Base-by-base conservation (phyloP, 139 green algal genomes). In the Nannochloris sp. region DNA sequence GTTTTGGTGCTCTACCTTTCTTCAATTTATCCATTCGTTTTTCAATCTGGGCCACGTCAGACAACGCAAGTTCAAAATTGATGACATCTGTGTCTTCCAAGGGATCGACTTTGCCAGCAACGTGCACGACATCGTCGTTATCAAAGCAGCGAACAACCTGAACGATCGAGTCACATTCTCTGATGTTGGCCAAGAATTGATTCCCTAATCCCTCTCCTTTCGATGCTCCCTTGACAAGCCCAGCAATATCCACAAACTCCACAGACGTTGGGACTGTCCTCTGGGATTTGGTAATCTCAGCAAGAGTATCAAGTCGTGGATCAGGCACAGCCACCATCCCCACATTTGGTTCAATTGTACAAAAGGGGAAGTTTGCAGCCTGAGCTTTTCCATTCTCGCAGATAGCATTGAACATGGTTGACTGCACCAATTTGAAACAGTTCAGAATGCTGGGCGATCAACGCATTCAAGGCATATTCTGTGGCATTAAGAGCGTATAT, bases 161-260 rank as follows among this genome's bases (percentile, higher is more conserved):
- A 31, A 94, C 88, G 45, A 99, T 86, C 37, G 81, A 83, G 69
- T 97, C 89, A 26, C 88, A 92, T 68, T 97, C 87, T 2, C 92
- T 74, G 63, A 99, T 97, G 82, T 97, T 92, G 33, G 85, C 85
- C 33, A 99, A 82, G 74, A 99, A 99, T 76, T 97, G 87, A 82
- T 99, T 99, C 31, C 93, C 93, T 70, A 99, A 80, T 31, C 93
- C 93, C 73, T 94, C 88, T 16, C 90, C 91, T 65, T 91, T 86
- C 60, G 65, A 83, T 55, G 90, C 89, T 17, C 90, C 89, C 63
- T 89, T 87, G 6, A 98, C 92, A 51, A 99, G 84, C 12, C 93
- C 91, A 30, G 91, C 93, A 69, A 97, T 96, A 75, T 98, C 93
- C 43, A 99, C 92, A 86, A 96, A 97, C 77, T 99, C 93, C 3